Evolutionary conservation across 2,329 filamentous ascomycete species (phyloP).

Genomic region (Arthroderma sp.): DNA sequence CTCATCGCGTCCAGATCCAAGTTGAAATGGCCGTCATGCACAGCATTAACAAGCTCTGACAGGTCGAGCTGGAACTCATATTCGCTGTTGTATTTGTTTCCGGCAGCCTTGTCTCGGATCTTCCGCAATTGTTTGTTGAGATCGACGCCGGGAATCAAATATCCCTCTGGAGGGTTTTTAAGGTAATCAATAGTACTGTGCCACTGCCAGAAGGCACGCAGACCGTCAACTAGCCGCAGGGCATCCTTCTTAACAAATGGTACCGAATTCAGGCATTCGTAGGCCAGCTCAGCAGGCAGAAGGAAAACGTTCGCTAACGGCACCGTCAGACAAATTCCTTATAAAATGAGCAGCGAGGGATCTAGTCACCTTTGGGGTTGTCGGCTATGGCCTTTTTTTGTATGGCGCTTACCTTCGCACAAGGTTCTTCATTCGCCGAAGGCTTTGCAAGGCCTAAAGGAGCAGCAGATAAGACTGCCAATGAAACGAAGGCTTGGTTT

Average conservation of each 20-base stretch:
- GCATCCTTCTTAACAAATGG: conserved; percentile 14
- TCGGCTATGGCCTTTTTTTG: too few relatives aligned
- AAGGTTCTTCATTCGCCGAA: not conserved
- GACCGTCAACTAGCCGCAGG: conserved; percentile 12
- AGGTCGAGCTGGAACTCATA: conserved; percentile 45
- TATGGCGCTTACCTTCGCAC: not conserved
- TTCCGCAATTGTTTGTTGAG: conserved; percentile 33
- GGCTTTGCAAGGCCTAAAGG: not conserved
- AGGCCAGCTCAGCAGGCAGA: conserved; percentile 10
- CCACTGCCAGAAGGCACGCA: conserved; percentile 13
- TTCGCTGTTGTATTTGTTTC: conserved; percentile 37
- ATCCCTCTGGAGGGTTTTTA: conserved; percentile 37
- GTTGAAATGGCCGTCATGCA: conserved; percentile 49
- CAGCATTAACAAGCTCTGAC: conserved; percentile 38
- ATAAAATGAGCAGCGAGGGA: not conserved
- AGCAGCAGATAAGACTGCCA: not conserved
- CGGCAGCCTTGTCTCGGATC: conserved; percentile 32
- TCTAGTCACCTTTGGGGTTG: too few relatives aligned
- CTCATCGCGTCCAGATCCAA: conserved; percentile 12
- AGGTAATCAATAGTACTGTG: conserved; percentile 16
- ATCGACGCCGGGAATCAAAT: conserved; percentile 38
- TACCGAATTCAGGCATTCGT: conserved; percentile 13
- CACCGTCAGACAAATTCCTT: not conserved
- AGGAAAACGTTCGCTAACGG: conserved; percentile 4
- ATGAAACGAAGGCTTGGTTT: not conserved